Evolutionary conservation across 768 basidiomycete genomes (phyloP), one percentile per base, ranked within the genome.

Genomic region (Termitomyces bulborhizus): DNA sequence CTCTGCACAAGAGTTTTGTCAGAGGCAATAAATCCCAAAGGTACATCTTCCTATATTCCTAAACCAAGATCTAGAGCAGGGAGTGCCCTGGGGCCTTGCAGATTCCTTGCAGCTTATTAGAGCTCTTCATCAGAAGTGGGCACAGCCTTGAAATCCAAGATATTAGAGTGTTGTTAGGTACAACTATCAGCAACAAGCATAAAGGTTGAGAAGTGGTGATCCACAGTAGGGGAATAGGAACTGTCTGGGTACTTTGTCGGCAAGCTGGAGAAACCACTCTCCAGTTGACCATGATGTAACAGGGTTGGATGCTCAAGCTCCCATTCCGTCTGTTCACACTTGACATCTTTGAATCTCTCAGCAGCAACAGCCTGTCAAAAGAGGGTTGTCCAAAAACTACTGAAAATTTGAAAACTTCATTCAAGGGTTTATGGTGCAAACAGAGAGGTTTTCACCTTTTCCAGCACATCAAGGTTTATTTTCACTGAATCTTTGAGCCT

Each of bases 241-340:
- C 69, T 73, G 57, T 81, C 80, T 39, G 76, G 73, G 46, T 84
- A 84, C 65, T 85, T 88, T 73, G 88, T 71, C 34, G 85, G 85
- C 32, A 77, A 74, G 54, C 73, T 79, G 18, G 89, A 89, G 46
- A 81, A 70, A 36, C 76, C 79, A 61, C 87, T 90, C 52, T 82
- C 80, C 34, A 80, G 71, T 15, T 88, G 77, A 36, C 74, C 82
- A 67, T 89, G 82, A 63, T 76, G 83, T 55, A 70, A 64, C 54
- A 83, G 71, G 41, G 79, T 74, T 4, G 88, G 87, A 65, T 97
- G 92, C 46, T 90, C 85, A 61, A 78, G 84, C 66, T 96, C 93
- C 95, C 95, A 98, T 55, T 86, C 83, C 39, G 80, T 80, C 51
- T 86, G 83, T 66, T 97, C 93, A 44, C 75, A 74, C 27, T 81